Conservation (phyloP, 2,329 filamentous ascomycete species). For the Fusarium nurragi region DNA sequence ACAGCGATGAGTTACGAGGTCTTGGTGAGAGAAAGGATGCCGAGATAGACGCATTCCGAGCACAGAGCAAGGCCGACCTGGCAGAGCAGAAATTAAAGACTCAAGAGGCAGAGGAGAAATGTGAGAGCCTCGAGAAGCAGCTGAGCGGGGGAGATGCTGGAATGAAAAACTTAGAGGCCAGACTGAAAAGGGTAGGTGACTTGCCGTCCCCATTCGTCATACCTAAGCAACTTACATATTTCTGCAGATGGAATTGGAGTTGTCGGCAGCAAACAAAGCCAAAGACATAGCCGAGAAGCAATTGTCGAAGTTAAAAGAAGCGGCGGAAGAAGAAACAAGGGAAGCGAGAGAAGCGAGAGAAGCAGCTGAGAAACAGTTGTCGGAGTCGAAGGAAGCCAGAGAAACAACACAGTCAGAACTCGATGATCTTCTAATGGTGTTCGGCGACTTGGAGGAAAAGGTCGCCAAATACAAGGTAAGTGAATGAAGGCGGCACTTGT, state of each 20-base stretch:
- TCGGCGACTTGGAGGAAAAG: slow-evolving; percentile 83
- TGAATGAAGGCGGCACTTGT: background rate
- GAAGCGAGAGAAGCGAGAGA: slow-evolving; percentile 71
- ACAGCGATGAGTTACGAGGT: slow-evolving; percentile 10
- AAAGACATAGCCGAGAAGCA: slow-evolving; percentile 59
- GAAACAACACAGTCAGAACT: slow-evolving; percentile 75
- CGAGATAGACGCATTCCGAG: slow-evolving; percentile 43
- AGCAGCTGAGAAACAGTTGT: slow-evolving; percentile 50
- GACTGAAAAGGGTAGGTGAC: slow-evolving; percentile 42
- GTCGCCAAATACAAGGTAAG: slow-evolving; percentile 77
- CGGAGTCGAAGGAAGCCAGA: slow-evolving; percentile 67
- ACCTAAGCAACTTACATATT: slow-evolving; percentile 31
- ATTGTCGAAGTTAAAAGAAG: slow-evolving; percentile 62
- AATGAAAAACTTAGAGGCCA: slow-evolving; percentile 37
- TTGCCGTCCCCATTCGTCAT: slow-evolving; percentile 33
- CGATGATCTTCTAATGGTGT: slow-evolving; percentile 83
- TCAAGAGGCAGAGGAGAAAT: slow-evolving; percentile 41
- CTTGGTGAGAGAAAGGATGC: slow-evolving; percentile 23
- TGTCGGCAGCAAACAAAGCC: slow-evolving; percentile 65
- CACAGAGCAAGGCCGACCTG: slow-evolving; percentile 31
- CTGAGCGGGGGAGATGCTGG: slow-evolving; percentile 34
- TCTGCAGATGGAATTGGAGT: slow-evolving; percentile 46
- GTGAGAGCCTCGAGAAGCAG: slow-evolving; percentile 43
- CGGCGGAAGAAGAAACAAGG: slow-evolving; percentile 59
- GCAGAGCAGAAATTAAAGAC: slow-evolving; percentile 33